Conservation (phyloP, 2,329 filamentous ascomycete genomes). For the Fusarium sp. region DNA sequence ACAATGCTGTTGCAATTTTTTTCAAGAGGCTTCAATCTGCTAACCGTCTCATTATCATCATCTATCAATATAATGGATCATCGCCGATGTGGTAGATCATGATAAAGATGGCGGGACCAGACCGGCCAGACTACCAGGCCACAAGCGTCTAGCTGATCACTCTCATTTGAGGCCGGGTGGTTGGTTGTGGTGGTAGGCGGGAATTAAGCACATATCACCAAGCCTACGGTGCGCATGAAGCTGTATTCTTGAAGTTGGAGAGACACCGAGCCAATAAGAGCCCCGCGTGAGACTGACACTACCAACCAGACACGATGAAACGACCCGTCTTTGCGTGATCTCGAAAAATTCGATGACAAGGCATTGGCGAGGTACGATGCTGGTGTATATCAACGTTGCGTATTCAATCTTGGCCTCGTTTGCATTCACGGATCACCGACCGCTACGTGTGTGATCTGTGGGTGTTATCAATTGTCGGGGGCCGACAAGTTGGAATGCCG, state of each 20-base stretch:
- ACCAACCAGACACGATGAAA: slow-evolving; percentile 25
- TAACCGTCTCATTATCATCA: slow-evolving; percentile 6
- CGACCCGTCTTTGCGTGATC: slow-evolving; percentile 15
- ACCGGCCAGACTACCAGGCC: not conserved
- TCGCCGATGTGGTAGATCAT: slow-evolving; percentile 13
- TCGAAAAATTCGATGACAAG: slow-evolving; percentile 7
- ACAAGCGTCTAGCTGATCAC: slow-evolving; percentile 11
- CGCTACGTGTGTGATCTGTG: slow-evolving; percentile 13
- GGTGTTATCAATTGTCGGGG: slow-evolving; percentile 11
- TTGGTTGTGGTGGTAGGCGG: slow-evolving; percentile 26
- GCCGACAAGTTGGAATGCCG: slow-evolving; percentile 22
- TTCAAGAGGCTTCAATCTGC: slow-evolving; percentile 17
- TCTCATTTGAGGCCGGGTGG: slow-evolving; percentile 10
- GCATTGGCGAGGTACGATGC: not conserved
- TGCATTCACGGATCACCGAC: slow-evolving; percentile 4
- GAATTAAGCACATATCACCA: slow-evolving; percentile 24
- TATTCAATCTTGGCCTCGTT: slow-evolving; percentile 2
- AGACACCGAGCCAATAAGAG: slow-evolving; percentile 17
- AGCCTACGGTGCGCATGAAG: slow-evolving; percentile 20
- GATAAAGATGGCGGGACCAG: slow-evolving; percentile 1
- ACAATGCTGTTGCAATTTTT: slow-evolving; percentile 2
- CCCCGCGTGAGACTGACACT: not conserved
- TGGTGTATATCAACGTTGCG: not conserved
- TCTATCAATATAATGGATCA: slow-evolving; percentile 13
- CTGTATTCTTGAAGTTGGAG: slow-evolving; percentile 19